A percentile compares a stretch with the other conserved stretches of the same genome.
Conservation (phyloP, 2,329 filamentous ascomycete species). For the Pseudophaeomoniella oleicola region DNA sequence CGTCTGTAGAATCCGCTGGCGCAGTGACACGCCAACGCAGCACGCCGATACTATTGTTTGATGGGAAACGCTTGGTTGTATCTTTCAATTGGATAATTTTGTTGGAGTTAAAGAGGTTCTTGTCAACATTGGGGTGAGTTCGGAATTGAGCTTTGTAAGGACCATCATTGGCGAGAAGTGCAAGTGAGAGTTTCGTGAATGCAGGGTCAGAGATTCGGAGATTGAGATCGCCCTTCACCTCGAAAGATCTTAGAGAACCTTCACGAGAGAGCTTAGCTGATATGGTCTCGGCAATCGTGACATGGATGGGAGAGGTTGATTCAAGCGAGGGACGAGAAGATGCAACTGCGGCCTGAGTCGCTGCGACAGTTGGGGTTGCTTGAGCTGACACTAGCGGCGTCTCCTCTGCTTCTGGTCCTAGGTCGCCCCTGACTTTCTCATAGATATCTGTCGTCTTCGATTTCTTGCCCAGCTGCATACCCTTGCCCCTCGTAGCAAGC, state of each 20-base stretch:
- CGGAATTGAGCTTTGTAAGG: constrained; percentile 58
- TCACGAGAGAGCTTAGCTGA: constrained; percentile 79
- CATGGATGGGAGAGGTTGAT: constrained; percentile 66
- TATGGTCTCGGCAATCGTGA: constrained; percentile 81
- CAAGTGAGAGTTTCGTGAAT: constrained; percentile 83
- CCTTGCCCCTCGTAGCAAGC: constrained; percentile 67
- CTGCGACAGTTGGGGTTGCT: constrained; percentile 30
- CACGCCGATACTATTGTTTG: constrained; percentile 86
- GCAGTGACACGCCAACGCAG: constrained; percentile 82
- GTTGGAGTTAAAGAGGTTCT: constrained; percentile 65
- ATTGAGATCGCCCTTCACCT: constrained; percentile 83
- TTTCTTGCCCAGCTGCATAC: constrained; percentile 98
- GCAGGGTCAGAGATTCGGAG: constrained; percentile 78
- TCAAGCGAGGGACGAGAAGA: constrained; percentile 48
- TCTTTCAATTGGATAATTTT: constrained; percentile 87
- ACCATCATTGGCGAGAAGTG: constrained; percentile 59
- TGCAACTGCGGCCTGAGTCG: constrained; percentile 37
- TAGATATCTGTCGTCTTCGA: constrained; percentile 96
- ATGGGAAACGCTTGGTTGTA: constrained; percentile 72
- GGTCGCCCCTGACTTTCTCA: constrained; percentile 80
- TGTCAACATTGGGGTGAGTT: constrained; percentile 94
- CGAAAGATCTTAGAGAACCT: constrained; percentile 70
- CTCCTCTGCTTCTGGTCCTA: constrained; percentile 75
- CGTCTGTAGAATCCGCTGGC: constrained; percentile 62
- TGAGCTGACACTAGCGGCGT: constrained; percentile 52